Conservation (phyloP, 305 asterid species). For the Fraxinus platypoda region DNA sequence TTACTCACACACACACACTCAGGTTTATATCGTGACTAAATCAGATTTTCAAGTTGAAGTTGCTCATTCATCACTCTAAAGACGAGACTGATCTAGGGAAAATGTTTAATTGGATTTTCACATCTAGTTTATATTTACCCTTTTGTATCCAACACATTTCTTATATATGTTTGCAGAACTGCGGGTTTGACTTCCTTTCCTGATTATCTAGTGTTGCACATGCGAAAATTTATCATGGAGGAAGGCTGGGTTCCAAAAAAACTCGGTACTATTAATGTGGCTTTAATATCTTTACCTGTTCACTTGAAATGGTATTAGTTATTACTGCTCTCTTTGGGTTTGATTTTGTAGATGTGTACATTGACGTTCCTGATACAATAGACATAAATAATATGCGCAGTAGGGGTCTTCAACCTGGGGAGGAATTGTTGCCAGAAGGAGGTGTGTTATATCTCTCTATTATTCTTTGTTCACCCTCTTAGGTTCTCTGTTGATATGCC, state of each 20-base stretch:
- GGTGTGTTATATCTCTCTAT: constrained; percentile 39
- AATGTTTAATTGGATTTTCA: not conserved
- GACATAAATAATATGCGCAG: constrained; percentile 91
- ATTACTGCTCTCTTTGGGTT: constrained; percentile 18
- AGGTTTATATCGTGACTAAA: not conserved
- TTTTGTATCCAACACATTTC: constrained; percentile 2
- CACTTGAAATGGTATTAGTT: constrained; percentile 17
- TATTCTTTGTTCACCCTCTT: not conserved
- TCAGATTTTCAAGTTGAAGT: not conserved
- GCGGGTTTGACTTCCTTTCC: constrained; percentile 96
- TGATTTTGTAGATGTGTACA: constrained; percentile 67
- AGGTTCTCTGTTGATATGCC: not conserved
- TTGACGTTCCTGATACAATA: constrained; percentile 87
- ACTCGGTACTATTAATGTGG: constrained; percentile 51
- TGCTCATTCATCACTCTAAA: not conserved
- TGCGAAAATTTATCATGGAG: constrained; percentile 90
- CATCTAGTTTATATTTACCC: not conserved
- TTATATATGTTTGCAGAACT: constrained; percentile 52
- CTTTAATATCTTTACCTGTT: constrained; percentile 21
- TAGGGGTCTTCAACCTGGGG: constrained; percentile 91
- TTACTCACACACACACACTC: not conserved
- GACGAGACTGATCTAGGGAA: not conserved
- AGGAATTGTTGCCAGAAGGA: constrained; percentile 79
- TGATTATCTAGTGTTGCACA: constrained; percentile 91
- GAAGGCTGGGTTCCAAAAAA: constrained; percentile 99